A percentile compares a stretch with the other conserved stretches of the same genome.
Evolutionary conservation across 2,329 filamentous ascomycete species (phyloP).

Genomic region (Lasiodiplodia hormozganensis): DNA sequence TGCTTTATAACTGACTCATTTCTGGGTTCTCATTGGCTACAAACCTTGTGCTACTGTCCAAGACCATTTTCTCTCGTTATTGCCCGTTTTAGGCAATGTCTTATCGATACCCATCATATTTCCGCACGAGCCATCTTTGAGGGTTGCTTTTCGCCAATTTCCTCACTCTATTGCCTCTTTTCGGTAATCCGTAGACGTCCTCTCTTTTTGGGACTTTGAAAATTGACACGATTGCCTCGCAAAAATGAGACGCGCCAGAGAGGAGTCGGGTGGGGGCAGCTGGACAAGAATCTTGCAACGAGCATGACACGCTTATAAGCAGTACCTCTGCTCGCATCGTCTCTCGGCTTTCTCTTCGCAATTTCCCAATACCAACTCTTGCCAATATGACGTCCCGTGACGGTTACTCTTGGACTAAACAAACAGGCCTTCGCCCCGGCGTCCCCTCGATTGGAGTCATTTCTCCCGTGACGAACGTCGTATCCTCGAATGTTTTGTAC

Average conservation of each 20-base stretch:
- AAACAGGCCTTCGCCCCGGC: conserved; percentile 33
- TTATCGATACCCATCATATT: background rate
- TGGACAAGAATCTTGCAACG: background rate
- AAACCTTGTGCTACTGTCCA: background rate
- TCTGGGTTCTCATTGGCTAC: background rate
- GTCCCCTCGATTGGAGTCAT: conserved; percentile 36
- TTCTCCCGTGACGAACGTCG: conserved; percentile 33
- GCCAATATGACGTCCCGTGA: conserved; percentile 35
- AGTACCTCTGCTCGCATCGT: background rate
- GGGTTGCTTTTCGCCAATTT: too few relatives aligned
- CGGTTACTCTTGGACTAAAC: conserved; percentile 36
- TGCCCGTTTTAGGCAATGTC: conserved; percentile 29
- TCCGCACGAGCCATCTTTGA: conserved; percentile 4
- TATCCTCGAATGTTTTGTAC: conserved; percentile 30
- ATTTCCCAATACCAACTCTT: background rate
- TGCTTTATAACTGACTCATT: background rate
- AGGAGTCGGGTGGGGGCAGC: background rate
- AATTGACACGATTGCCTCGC: background rate
- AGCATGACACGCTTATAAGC: background rate
- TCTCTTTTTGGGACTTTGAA: background rate
- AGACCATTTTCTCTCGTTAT: conserved; percentile 31
- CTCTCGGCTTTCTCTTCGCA: background rate
- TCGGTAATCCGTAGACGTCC: background rate
- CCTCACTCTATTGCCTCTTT: conserved; percentile 1
- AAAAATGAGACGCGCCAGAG: background rate